Evolutionary conservation across 371 early-diverging fungal species (phyloP).

Genomic region (Mortierella sp.): DNA sequence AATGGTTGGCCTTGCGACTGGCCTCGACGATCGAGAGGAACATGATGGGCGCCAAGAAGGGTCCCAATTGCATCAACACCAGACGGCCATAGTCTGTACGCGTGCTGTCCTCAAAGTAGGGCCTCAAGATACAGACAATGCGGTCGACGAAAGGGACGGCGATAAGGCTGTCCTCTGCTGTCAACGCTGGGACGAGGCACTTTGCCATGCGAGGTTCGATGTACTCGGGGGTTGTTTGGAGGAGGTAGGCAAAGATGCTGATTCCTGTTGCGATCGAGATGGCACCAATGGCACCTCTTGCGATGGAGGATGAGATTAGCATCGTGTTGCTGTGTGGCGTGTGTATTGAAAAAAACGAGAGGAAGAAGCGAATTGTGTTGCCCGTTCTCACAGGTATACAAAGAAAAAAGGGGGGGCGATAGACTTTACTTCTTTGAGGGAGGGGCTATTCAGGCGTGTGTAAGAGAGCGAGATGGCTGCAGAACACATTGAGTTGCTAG

Average conservation of each 20-base stretch:
- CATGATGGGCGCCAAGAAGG: constrained; percentile 8
- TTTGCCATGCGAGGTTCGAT: neutral
- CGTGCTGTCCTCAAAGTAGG: constrained; percentile 16
- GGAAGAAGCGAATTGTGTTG: no score
- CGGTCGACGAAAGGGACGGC: constrained; percentile 17
- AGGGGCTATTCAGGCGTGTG: no score
- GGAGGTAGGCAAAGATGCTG: constrained; percentile 9
- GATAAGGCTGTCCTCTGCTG: neutral
- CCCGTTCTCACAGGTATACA: neutral
- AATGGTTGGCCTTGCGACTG: constrained; percentile 18
- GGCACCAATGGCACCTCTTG: neutral
- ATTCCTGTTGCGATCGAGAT: constrained; percentile 10
- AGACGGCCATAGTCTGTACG: constrained; percentile 19
- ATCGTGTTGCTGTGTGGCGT: neutral
- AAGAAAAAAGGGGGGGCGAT: no score
- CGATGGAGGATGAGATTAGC: neutral
- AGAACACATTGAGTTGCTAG: no score
- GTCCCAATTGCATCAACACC: neutral
- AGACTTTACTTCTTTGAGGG: no score
- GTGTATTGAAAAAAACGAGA: neutral
- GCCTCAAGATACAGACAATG: constrained; percentile 14
- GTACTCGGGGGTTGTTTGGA: constrained; percentile 1
- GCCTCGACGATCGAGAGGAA: constrained; percentile 16
- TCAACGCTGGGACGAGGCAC: constrained; percentile 8
- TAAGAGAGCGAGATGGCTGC: no score